Base-by-base conservation (phyloP, 352 stramenopile species). In the Pythium periplocum region DNA sequence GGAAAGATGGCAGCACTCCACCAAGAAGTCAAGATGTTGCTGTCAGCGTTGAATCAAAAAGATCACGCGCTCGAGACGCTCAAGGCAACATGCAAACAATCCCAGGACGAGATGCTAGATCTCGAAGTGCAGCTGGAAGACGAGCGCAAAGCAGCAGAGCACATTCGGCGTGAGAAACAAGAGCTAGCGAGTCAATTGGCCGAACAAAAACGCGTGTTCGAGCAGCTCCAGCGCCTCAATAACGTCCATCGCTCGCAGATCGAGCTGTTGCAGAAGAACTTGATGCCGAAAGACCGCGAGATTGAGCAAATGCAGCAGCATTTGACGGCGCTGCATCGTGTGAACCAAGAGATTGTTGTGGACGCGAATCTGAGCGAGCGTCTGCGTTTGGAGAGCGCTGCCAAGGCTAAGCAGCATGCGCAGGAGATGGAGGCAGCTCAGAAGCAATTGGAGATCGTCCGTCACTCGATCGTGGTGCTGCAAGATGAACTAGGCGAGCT, bases 191-290 rank as follows among this genome's bases (percentile, higher is more conserved):
- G 48, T 0, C 56, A 68, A 31, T 57, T 69, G 2, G 40, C 53
- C 6, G 74, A 87, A 36, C 72, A 86, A 31, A 68, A 73, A 38
- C 52, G 69, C 1, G 39, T 73, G 39, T 62, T 70, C 1, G 70
- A 81, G 34, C 83, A 85, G 36, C 64, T 90, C 8, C 59, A 82
- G 61, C 78, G 78, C 0, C 52, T 90, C 30, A 85, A 88, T 45
- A 69, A 66, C n/a, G 78, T 88, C 0, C 80, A 90, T 56, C 73
- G 76, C 2, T 90, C 80, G 4, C 80, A 90, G 39, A 73, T 88
- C 32, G 78, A 88, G 51, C 59, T 90, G 17, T 48, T 90, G 3
- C 77, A 90, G 53, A 78, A 76, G 4, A 78, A 85, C 45, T 53
- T 90, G n/a, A 33, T 86, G 0, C 75, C 80, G 3, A 90, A 90